Conservation (phyloP, 495 filamentous ascomycete species). For the Xylaria telfairii region DNA sequence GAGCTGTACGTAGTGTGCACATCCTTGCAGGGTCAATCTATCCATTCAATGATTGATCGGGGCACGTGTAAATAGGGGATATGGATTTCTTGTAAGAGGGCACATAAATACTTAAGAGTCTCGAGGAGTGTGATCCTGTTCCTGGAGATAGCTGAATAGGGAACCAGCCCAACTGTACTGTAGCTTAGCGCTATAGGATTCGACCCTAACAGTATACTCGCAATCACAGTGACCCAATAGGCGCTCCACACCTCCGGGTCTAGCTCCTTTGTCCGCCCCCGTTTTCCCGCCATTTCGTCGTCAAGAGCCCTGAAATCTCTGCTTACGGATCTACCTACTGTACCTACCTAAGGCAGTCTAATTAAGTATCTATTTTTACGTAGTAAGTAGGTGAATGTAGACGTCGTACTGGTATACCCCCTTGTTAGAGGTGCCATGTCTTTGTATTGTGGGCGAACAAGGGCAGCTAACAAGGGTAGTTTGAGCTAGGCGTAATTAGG, state of each 20-base stretch:
- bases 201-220: neutral
- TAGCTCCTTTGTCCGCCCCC: neutral
- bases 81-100: neutral
- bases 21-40: neutral
- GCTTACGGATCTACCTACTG: conserved; percentile 21
- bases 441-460: no score
- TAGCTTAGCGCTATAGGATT: neutral
- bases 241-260: conserved; percentile 6
- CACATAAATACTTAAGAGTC: neutral
- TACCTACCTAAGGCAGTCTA: neutral
- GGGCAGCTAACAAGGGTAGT: no score
- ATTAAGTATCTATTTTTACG: neutral
- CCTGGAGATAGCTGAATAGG: neutral
- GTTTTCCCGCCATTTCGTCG: conserved; percentile 27
- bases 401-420: no score
- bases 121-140: neutral
- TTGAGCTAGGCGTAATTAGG: no score
- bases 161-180: neutral
- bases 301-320: conserved; percentile 26
- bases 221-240: neutral
- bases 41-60: neutral
- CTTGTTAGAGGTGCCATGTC: no score
- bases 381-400: neutral
- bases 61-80: neutral
- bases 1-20: no score